Conservation (phyloP, 176 grass and related monocot species). For the Puccinellia tenuiflora region DNA sequence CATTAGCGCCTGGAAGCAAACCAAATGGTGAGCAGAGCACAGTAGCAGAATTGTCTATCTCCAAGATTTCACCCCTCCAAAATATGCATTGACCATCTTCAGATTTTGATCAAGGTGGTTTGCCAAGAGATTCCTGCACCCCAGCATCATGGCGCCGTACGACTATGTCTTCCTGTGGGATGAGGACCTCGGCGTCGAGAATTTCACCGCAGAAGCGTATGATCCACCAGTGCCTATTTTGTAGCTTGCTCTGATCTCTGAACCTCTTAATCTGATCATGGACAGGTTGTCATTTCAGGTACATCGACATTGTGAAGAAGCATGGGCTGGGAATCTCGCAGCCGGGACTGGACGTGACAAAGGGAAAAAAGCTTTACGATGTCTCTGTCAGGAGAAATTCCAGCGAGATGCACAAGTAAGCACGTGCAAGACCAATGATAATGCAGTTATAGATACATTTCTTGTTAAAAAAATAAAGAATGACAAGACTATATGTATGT, state of each 20-base stretch:
- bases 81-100: not conserved
- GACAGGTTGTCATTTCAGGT: not conserved
- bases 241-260: not conserved
- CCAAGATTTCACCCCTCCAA: not conserved
- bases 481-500: not conserved
- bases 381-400: not conserved
- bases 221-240: not conserved
- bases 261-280: not conserved
- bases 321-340: constrained; percentile 37
- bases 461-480: not conserved
- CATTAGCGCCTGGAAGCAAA: constrained; percentile 30
- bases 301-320: not conserved
- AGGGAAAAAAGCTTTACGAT: not conserved
- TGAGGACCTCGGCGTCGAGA: constrained; percentile 27
- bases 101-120: constrained; percentile 30
- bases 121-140: constrained; percentile 51
- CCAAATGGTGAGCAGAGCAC: constrained; percentile 29
- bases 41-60: not conserved
- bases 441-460: not conserved
- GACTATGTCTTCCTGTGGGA: constrained; percentile 56
- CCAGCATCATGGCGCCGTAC: constrained; percentile 30
- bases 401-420: constrained; percentile 29
- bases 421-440: not conserved
- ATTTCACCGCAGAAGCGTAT: constrained; percentile 12
- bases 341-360: constrained; percentile 18